Percentiles rank a stretch among this genome's conserved stretches.
These are phyloP conservation scores for Paspalum vaginatum DNA, from an alignment of 176 grass and related monocot species.

Conservation along the genomic window DNA sequence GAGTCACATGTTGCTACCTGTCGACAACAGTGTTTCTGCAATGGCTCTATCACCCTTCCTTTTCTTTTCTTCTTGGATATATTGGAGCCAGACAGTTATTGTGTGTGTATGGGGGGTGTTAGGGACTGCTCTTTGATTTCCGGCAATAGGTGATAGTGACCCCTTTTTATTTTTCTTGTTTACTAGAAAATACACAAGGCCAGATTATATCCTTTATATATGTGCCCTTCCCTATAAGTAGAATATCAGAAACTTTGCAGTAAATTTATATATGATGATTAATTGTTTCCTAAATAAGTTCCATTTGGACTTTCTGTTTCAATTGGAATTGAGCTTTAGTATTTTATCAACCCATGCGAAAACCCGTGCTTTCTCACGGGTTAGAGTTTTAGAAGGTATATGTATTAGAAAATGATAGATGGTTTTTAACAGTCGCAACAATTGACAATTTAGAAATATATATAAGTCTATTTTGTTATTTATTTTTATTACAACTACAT, in stretches of 20 bases:
- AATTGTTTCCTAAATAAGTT: not conserved
- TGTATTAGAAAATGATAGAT: too few species aligned
- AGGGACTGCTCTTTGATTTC: not conserved
- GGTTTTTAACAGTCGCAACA: too few species aligned
- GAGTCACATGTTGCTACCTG: not conserved
- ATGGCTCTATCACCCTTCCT: constrained; percentile 7
- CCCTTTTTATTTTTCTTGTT: not conserved
- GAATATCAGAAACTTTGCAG: not conserved
- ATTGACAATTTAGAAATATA: too few species aligned
- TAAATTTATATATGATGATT: not conserved
- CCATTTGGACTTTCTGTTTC: not conserved
- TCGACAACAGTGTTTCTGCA: not conserved
- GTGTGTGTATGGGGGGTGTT: too few species aligned
- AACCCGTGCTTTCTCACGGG: too few species aligned
- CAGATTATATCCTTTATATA: not conserved
- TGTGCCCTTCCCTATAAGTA: not conserved
- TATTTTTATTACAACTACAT: too few species aligned
- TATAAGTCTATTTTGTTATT: too few species aligned
- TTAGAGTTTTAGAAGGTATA: too few species aligned
- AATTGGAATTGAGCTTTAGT: not conserved
- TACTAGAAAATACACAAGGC: not conserved
- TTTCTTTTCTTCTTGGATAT: constrained; percentile 21
- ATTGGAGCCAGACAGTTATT: not conserved
- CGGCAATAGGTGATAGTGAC: not conserved
- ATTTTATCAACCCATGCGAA: not conserved